A percentile compares a stretch with the other conserved stretches of the same genome.
Evolutionary conservation across 768 basidiomycete species (phyloP).

Genomic region (Strobilomyces confusus): DNA sequence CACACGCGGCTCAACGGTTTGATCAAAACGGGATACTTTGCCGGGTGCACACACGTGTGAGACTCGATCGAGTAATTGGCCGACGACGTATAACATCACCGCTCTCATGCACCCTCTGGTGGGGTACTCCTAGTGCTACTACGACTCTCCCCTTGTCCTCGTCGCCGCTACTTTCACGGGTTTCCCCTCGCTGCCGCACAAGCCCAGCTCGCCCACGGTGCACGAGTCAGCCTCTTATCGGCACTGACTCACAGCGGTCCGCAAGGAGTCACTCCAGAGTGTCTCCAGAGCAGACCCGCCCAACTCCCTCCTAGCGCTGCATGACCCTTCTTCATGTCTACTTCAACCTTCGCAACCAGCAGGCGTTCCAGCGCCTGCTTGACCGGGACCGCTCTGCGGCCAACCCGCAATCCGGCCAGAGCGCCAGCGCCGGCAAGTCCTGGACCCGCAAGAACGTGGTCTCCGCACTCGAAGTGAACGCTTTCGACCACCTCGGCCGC

Average conservation of each 20-base stretch:
- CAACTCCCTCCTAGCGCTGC: slow-evolving; percentile 30
- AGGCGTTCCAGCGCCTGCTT: slow-evolving; percentile 73
- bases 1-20: slow-evolving; percentile 6
- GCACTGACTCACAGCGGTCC: slow-evolving; percentile 18
- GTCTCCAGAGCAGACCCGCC: slow-evolving; percentile 23
- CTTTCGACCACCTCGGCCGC: slow-evolving; percentile 64
- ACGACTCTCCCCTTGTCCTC: background rate
- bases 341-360: slow-evolving; percentile 66
- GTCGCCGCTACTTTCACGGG: no score
- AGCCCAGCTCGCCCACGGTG: background rate
- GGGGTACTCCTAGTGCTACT: no score
- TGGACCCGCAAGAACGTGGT: slow-evolving; percentile 48
- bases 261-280: slow-evolving; percentile 21
- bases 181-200: background rate
- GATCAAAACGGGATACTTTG: background rate
- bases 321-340: slow-evolving; percentile 82
- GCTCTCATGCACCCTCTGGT: background rate
- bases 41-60: slow-evolving; percentile 14
- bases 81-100: background rate
- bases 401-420: slow-evolving; percentile 23
- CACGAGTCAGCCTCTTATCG: slow-evolving; percentile 8
- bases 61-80: background rate
- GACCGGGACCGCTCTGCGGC: slow-evolving; percentile 43
- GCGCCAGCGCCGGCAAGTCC: slow-evolving; percentile 52
- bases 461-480: slow-evolving; percentile 56